Evolutionary conservation across 2,329 filamentous ascomycete genomes (phyloP).

Genomic region (Ophiobolus disseminans): DNA sequence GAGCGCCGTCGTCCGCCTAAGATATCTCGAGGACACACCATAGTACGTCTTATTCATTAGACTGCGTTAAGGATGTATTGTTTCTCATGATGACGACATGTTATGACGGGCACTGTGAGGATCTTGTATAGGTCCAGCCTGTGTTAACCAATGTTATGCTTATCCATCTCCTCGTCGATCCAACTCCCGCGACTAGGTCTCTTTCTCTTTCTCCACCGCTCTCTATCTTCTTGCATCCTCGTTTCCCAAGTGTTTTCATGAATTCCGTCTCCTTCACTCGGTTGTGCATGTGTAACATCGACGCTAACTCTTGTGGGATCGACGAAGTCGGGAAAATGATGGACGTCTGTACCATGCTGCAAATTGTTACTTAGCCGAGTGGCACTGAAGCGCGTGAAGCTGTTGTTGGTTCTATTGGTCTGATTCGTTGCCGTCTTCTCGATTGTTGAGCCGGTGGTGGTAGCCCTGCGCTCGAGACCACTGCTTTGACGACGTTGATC

Average conservation of each 20-base stretch:
- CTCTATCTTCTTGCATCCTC: conserved; percentile 20
- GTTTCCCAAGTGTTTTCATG: conserved; percentile 20
- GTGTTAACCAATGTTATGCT: conserved; percentile 42
- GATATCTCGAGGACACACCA: too few species aligned
- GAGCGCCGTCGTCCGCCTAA: too few species aligned
- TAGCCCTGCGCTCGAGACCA: conserved; percentile 10
- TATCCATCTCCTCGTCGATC: conserved; percentile 47
- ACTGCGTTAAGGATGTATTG: too few species aligned
- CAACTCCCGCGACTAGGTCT: conserved; percentile 28
- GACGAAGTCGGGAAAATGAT: conserved; percentile 39
- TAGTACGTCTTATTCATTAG: too few species aligned
- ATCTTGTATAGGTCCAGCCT: too few species aligned
- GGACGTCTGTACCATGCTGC: neutral
- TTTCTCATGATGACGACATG: too few species aligned
- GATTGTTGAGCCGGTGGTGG: conserved; percentile 19
- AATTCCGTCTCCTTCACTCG: conserved; percentile 1
- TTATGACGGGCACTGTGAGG: too few species aligned
- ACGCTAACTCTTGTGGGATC: conserved; percentile 26
- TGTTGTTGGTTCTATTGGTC: conserved; percentile 1
- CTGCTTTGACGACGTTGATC: conserved; percentile 8
- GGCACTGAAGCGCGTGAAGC: neutral
- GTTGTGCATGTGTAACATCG: conserved; percentile 34
- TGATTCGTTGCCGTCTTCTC: conserved; percentile 25
- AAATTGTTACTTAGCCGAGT: conserved; percentile 13
- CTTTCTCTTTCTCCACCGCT: conserved; percentile 29